Base-by-base conservation (phyloP, 768 basidiomycete genomes). In the Leccinum truebloodii region DNA sequence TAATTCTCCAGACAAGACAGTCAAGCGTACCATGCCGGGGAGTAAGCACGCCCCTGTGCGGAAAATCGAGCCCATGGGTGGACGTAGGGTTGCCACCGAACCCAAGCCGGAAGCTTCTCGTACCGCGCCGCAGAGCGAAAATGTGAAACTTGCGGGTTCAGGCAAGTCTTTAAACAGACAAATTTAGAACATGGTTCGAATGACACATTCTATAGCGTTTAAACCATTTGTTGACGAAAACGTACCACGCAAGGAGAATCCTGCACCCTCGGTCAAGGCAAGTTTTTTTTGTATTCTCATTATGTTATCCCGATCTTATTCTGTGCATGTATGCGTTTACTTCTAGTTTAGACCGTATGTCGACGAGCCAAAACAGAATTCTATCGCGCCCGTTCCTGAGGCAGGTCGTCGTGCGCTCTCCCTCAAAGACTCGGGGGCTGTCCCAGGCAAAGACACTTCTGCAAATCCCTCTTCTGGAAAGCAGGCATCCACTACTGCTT, bases 1-100 rank as follows among this genome's bases (percentile, higher is more conserved):
- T 72, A 96, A 97, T 72, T 92, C 90, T 9, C 91, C 91, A 3
- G 90, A 92, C 62, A 91, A 87, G 75, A 88, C 88, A 0, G 79
- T 80, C 50, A 84, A 82, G 54, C 73, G 81, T 26, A 66, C 78
- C 16, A 71, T 79, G 65, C 82, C 83, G 5, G 88, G 89, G 24
- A 89, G 86, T 65, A 90, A 90, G 68, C 84, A 90, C 69, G 88
- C 87, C 0, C 88, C 88, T 34, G 77, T 90, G 34, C 84, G 80
- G 71, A 87, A 83, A 68, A 76, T 92, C 30, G 87, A 89, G 49
- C 82, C 85, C n/a, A 77, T 86, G 13, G 82, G 65, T 48, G 69
- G 67, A 44, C 71, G 71, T 24, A 67, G 59, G 49, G 49, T 49
- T 39, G 51, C 52, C n/a, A 28, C 61, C 9, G 71, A 67, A 52